Base-by-base conservation (phyloP, 345 rosid species). In the Erucastrum elatum region DNA sequence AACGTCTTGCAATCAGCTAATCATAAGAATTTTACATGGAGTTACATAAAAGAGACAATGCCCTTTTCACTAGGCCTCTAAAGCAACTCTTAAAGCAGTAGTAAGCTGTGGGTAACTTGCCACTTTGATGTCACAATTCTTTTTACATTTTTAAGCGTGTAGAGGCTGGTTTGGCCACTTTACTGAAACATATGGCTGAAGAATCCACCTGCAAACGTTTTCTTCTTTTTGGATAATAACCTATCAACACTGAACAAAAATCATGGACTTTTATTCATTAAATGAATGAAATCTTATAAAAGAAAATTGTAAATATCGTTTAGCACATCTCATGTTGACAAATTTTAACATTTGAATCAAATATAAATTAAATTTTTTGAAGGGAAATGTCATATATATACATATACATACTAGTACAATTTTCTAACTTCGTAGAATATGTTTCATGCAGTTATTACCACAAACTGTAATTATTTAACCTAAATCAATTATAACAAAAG, bases 1-100 rank as follows among this genome's bases (percentile, higher is more conserved):
- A 72, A 66, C 46, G 33, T 41, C 5, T 37, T 17, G 12, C 63
- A 70, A 71, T 30, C 67, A 65, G 64, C 61, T 55, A 29, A 71
- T 30, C 49, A 53, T 27, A 31, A 31, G 15, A 12, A 26, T 58
- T 56, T 55, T 30, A 31, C 15, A 70, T 29, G 49, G 60, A 67
- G 30, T 9, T 10, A 21, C 5, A 56, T 16, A 55, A 55, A 21
- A 8, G 61, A 27, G 17, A 21, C 8, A 55, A 58, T 55, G 68
- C 66, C 25, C 56, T 31, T 29, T 29, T 8, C 8, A 34, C 37
- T 34, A 34, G 6, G 37, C n/a, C 13, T 44, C 49, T 2, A 10
- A 79, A 13, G 30, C 2, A 3, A 64, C 3, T 64, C 61, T 55
- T 55, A 72, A 56, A 55, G 77, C 29, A 65, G 13, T 2, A 65